Evolutionary conservation across 495 filamentous ascomycete species (phyloP).

Genomic region (Paragyromitra xinjiangensis): DNA sequence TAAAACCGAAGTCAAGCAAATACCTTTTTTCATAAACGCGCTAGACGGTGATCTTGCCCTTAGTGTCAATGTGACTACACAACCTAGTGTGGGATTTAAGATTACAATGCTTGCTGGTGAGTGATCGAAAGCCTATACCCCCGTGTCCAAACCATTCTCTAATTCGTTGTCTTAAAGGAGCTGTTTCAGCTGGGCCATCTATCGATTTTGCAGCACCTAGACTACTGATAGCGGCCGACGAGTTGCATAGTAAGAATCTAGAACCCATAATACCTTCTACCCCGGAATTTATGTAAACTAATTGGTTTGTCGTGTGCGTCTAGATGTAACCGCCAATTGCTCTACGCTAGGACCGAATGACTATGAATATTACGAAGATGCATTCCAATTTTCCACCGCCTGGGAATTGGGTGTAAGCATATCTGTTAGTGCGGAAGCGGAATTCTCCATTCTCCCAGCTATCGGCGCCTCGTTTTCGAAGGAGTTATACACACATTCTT

Average conservation of each 20-base stretch:
- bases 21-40: constrained; percentile 36
- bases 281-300: neutral
- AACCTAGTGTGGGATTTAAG: constrained; percentile 33
- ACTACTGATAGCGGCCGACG: neutral
- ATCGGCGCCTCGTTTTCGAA: constrained; percentile 3
- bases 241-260: constrained; percentile 22
- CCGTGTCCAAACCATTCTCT: neutral
- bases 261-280: neutral
- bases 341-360: constrained; percentile 1
- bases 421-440: constrained; percentile 7
- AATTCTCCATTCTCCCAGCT: constrained; percentile 18
- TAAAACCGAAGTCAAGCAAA: constrained; percentile 21
- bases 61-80: constrained; percentile 34
- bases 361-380: constrained; percentile 27
- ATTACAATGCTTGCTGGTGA: constrained; percentile 23
- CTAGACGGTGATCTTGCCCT: constrained; percentile 32
- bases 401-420: constrained; percentile 38
- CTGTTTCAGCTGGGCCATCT: constrained; percentile 8
- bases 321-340: constrained; percentile 38
- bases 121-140: neutral
- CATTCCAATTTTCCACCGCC: constrained; percentile 30
- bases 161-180: constrained; percentile 11
- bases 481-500: constrained; percentile 8
- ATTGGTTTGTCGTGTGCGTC: neutral
- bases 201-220: constrained; percentile 31